These are phyloP conservation scores for Bretziella fagacearum DNA, from an alignment of 2,329 filamentous ascomycete genomes.

Conservation along the genomic window DNA sequence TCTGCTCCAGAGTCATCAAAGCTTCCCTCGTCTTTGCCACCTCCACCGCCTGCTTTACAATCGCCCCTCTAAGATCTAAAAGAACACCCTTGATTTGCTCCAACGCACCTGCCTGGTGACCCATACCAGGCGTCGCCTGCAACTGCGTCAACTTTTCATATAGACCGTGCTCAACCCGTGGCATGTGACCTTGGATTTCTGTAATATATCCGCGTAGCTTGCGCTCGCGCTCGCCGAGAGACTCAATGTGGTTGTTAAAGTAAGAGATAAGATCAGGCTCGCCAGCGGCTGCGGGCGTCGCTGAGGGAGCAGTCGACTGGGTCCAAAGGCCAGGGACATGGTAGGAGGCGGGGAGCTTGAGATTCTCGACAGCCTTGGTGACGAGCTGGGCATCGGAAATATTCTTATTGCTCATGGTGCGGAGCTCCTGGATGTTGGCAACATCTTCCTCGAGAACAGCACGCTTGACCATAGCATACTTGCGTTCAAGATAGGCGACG, in stretches of 20 bases:
- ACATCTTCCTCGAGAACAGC: conserved; percentile 37
- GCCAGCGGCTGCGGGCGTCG: conserved; percentile 23
- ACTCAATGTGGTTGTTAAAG: conserved; percentile 29
- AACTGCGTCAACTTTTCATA: conserved; percentile 22
- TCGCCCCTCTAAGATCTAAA: conserved; percentile 26
- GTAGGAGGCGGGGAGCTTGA: conserved; percentile 48
- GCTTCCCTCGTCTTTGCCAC: conserved; percentile 28
- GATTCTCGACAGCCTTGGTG: conserved; percentile 57
- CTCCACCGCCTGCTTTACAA: conserved; percentile 26
- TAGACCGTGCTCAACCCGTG: conserved; percentile 29
- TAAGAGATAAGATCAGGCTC: conserved; percentile 29
- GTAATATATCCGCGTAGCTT: conserved; percentile 29
- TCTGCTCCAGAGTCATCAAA: conserved; percentile 26
- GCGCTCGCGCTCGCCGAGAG: conserved; percentile 28
- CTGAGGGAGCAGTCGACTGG: conserved; percentile 20
- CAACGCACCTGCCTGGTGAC: conserved; percentile 11
- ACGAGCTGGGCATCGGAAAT: conserved; percentile 52
- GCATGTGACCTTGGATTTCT: conserved; percentile 32
- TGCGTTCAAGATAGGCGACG: conserved; percentile 32
- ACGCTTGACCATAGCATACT: conserved; percentile 29
- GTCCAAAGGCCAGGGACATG: conserved; percentile 30
- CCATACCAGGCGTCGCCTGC: conserved; percentile 16
- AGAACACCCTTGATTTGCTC: conserved; percentile 24
- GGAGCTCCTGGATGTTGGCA: conserved; percentile 45
- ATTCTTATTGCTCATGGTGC: conserved; percentile 42